Evolutionary conservation across 768 basidiomycete species (phyloP).

Genomic region (Crucibulum laeve): DNA sequence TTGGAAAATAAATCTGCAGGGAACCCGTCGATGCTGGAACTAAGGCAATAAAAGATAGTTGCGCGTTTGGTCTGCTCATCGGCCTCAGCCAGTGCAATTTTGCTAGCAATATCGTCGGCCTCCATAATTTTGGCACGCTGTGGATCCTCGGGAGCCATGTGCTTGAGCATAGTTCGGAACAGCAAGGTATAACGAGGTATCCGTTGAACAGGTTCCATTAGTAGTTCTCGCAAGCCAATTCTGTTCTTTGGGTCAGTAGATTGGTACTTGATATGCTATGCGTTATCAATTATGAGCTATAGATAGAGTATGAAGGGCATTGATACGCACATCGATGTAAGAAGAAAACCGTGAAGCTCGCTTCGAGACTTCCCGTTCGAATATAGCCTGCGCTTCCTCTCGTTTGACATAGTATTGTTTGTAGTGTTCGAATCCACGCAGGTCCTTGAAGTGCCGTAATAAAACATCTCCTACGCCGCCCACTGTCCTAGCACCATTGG

Average conservation of each 20-base stretch:
- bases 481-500: slow-evolving; percentile 50
- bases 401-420: slow-evolving; percentile 88
- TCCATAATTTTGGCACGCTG: slow-evolving; percentile 78
- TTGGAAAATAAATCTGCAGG: slow-evolving; percentile 89
- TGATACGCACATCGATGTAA: slow-evolving; percentile 76
- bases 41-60: slow-evolving; percentile 82
- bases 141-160: slow-evolving; percentile 74
- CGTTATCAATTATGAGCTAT: neutral
- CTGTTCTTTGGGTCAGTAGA: slow-evolving; percentile 71
- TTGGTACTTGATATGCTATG: slow-evolving; percentile 83
- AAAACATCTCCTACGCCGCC: slow-evolving; percentile 82
- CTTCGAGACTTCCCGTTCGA: slow-evolving; percentile 79
- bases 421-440: slow-evolving; percentile 86
- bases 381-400: slow-evolving; percentile 87
- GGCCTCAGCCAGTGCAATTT: slow-evolving; percentile 87
- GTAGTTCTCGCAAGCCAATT: slow-evolving; percentile 82
- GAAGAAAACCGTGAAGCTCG: slow-evolving; percentile 77
- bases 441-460: slow-evolving; percentile 80
- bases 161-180: slow-evolving; percentile 89
- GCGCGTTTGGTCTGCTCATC: slow-evolving; percentile 91
- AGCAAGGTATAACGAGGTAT: slow-evolving; percentile 93
- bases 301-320: slow-evolving; percentile 2
- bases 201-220: slow-evolving; percentile 96
- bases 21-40: slow-evolving; percentile 83
- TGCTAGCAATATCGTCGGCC: slow-evolving; percentile 83